Evolutionary conservation across 805 yeast species (phyloP).

Genomic region (Teunomyces pallodes): DNA sequence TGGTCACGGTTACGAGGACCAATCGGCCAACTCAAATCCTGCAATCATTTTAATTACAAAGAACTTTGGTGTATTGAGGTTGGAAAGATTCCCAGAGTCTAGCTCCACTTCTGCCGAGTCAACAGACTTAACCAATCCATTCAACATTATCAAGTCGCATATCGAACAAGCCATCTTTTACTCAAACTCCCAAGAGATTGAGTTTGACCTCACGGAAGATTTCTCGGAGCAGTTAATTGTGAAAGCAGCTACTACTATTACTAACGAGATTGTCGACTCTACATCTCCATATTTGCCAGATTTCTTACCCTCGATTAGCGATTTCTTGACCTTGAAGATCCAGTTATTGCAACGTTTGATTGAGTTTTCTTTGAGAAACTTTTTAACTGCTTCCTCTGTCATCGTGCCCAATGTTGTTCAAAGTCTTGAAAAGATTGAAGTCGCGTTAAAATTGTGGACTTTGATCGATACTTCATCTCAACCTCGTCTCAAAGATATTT

Average conservation of each 20-base stretch:
- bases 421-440: conserved; percentile 35
- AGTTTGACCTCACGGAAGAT: conserved; percentile 46
- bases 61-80: conserved; percentile 58
- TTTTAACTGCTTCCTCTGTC: conserved; percentile 32
- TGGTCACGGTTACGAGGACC: conserved; percentile 57
- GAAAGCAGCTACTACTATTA: conserved; percentile 46
- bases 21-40: conserved; percentile 36
- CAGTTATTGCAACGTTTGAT: conserved; percentile 45
- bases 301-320: conserved; percentile 47
- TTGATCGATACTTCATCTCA: conserved; percentile 9
- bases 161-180: conserved; percentile 83
- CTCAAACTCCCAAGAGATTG: conserved; percentile 45
- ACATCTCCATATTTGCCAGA: conserved; percentile 57
- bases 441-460: conserved; percentile 46
- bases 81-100: conserved; percentile 45
- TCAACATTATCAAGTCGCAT: conserved; percentile 58
- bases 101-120: conserved; percentile 14
- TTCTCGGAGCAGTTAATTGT: conserved; percentile 14
- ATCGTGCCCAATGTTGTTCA: conserved; percentile 36
- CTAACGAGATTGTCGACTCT: conserved; percentile 56
- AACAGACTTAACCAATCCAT: conserved; percentile 18
- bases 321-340: conserved; percentile 51
- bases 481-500: conserved; percentile 10
- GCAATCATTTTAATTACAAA: conserved; percentile 49
- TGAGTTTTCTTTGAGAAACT: conserved; percentile 45